Conservation (phyloP, 345 rosid species). For the Hibiscus trionum region DNA sequence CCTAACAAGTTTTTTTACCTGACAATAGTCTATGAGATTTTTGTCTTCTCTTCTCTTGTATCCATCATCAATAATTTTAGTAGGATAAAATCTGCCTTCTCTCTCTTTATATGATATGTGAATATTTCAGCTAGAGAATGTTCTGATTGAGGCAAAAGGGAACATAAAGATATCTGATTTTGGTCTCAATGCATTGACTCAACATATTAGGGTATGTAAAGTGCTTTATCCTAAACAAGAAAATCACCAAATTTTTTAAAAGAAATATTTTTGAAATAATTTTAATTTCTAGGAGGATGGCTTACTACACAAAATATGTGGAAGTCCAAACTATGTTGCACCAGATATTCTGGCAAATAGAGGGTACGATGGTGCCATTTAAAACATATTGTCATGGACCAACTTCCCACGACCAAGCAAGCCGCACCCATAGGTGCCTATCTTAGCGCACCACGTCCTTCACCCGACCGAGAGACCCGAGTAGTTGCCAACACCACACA, state of each 20-base stretch:
- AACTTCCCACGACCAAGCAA: no score
- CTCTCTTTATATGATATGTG: no score
- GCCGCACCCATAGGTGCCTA: no score
- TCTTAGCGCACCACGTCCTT: no score
- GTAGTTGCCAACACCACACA: no score
- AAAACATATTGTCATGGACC: constrained; percentile 95
- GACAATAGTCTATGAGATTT: no score
- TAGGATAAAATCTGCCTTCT: neutral
- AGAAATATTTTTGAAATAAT: neutral
- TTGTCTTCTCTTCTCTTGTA: no score
- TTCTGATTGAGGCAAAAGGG: constrained; percentile 73
- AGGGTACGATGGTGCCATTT: constrained; percentile 86
- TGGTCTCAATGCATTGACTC: constrained; percentile 94
- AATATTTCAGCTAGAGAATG: constrained; percentile 69
- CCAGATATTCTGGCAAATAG: constrained; percentile 83
- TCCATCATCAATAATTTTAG: neutral
- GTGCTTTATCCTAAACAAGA: neutral
- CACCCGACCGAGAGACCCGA: no score
- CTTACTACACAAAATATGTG: constrained; percentile 87
- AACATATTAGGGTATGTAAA: constrained; percentile 68
- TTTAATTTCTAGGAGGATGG: constrained; percentile 60
- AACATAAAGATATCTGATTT: constrained; percentile 88
- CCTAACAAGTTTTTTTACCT: no score
- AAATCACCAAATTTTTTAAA: neutral
- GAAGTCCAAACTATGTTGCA: constrained; percentile 96